Evolutionary conservation across 2,329 filamentous ascomycete species (phyloP).

Genomic region (Scedosporium boydii): DNA sequence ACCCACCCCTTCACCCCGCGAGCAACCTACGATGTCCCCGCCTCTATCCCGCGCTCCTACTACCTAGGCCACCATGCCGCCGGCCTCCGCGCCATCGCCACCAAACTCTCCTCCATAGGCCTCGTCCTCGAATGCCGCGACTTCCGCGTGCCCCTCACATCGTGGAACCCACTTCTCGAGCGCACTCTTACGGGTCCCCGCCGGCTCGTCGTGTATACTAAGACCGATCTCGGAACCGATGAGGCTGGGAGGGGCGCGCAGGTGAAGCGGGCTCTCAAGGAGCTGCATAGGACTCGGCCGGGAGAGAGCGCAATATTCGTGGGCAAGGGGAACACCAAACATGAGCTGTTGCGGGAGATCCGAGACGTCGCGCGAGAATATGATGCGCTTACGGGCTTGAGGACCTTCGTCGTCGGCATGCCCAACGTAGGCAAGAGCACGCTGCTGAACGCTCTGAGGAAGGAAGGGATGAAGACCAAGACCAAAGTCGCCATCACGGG

Average conservation of each 20-base stretch:
- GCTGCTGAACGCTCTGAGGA: conserved; percentile 78
- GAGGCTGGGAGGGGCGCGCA: conserved; percentile 6
- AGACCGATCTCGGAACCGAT: conserved; percentile 59
- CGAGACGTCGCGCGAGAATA: conserved; percentile 19
- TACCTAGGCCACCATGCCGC: conserved; percentile 88
- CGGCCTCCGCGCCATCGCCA: conserved; percentile 74
- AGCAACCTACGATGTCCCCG: conserved; percentile 58
- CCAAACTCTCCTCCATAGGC: conserved; percentile 68
- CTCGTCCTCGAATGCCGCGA: conserved; percentile 93
- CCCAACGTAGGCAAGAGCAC: conserved; percentile 96
- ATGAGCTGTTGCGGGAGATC: conserved; percentile 27
- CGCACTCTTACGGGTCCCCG: conserved; percentile 60
- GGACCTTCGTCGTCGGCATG: conserved; percentile 89
- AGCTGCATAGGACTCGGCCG: conserved; percentile 18
- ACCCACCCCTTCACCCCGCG: conserved; percentile 59
- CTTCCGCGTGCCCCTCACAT: conserved; percentile 80
- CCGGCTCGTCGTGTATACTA: conserved; percentile 84
- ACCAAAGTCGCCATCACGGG: conserved; percentile 72
- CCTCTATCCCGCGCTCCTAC: conserved; percentile 76
- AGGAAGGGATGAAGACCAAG: conserved; percentile 42
- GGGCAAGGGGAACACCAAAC: conserved; percentile 27
- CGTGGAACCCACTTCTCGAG: conserved; percentile 84
- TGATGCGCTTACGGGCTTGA: conserved; percentile 65
- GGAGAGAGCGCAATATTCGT: conserved; percentile 31
- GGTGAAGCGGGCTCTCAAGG: conserved; percentile 17